Base-by-base conservation (phyloP, 345 rosid species). In the Anacardium occidentale region DNA sequence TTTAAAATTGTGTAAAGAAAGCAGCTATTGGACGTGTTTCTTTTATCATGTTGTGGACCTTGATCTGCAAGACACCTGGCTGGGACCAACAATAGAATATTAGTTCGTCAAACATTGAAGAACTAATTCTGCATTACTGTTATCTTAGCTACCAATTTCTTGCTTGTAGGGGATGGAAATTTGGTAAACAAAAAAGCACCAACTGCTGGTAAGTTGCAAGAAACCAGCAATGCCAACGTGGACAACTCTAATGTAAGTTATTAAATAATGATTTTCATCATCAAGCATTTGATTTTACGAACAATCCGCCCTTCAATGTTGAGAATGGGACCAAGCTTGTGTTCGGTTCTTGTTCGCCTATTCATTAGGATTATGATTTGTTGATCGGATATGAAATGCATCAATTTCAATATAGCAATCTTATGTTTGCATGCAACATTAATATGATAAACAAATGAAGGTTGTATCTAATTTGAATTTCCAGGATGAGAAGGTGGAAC, bases 401-500 rank as follows among this genome's bases (percentile, higher is more conserved):
- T 57, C 55, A 57, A 22, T 3, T 54, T 2, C 13, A 20, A 68
- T 0, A 47, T 8, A 55, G 68, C 37, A 54, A 20, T 22, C 5
- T 54, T 20, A 37, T 55, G n/a, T 37, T 68, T 20, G 20, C 26
- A 9, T 22, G 48, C 40, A n/a, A 34, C 20, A 51, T 18, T 70
- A 10, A 56, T 62, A 69, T 50, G 69, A 14, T 55, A 69, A 56
- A 22, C 32, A 24, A 22, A 22, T 42, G 62, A 56, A 37, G 7
- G 62, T 54, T 22, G 76, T 61, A 70, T 44, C 74, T 76, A 77
- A 77, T 60, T 42, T 67, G 71, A 68, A 67, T 71, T 62, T 70
- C 45, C 81, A 86, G 85, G 84, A 74, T 71, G 87, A 80, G 75
- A 77, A 78, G 78, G 61, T 62, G 24, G 76, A 29, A 51, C 73